Conservation (phyloP, 208 protist species). For the Trypanosoma vivax region DNA sequence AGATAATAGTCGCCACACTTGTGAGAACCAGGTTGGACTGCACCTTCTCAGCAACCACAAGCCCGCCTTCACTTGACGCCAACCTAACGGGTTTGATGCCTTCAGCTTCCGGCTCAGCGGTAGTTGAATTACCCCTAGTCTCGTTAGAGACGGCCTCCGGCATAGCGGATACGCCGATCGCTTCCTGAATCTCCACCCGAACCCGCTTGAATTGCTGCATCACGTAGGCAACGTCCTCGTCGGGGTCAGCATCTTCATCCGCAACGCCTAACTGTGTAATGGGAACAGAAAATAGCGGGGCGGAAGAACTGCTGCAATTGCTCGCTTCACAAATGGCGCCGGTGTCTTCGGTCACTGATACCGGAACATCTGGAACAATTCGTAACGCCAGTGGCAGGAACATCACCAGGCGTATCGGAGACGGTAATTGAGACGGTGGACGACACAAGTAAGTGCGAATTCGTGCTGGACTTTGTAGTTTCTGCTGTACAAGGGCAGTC, state of each 20-base stretch:
- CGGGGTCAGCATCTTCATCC: conserved; percentile 1
- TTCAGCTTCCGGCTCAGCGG: too few relatives aligned
- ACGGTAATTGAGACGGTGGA: too few relatives aligned
- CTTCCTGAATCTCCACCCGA: conserved; percentile 15
- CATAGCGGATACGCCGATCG: not conserved
- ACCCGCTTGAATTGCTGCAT: conserved; percentile 66
- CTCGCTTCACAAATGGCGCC: not conserved
- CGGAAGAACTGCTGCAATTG: not conserved
- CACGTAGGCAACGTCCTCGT: conserved; percentile 23
- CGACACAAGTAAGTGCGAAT: too few relatives aligned
- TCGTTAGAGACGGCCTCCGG: too few relatives aligned
- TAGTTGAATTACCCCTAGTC: too few relatives aligned
- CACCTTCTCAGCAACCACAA: not conserved
- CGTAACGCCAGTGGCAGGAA: too few relatives aligned
- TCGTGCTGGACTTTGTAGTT: too few relatives aligned
- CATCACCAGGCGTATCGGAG: too few relatives aligned
- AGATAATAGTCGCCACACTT: conserved; percentile 33
- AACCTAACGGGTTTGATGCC: too few relatives aligned
- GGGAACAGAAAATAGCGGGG: not conserved
- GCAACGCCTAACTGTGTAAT: conserved; percentile 3
- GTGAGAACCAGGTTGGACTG: conserved; percentile 10
- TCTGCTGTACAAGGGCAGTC: too few relatives aligned
- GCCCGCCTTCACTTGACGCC: not conserved
- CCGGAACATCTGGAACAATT: too few relatives aligned
- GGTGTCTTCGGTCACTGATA: too few relatives aligned